Evolutionary conservation across 2,329 filamentous ascomycete genomes (phyloP), one percentile per base, ranked within the genome.

Genomic region (Pochonia chlamydosporia): DNA sequence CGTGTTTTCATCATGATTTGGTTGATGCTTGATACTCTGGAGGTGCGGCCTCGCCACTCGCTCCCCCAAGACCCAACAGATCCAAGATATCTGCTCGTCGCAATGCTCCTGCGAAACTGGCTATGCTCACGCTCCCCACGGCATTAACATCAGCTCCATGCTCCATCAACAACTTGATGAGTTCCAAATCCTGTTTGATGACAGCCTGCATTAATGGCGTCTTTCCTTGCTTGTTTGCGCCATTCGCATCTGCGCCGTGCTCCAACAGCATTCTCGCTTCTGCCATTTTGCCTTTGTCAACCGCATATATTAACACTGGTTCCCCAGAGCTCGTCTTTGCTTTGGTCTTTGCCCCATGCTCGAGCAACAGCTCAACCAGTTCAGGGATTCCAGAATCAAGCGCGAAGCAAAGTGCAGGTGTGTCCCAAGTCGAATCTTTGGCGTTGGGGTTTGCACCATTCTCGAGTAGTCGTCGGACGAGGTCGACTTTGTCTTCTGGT

Each of bases 161-260:
- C 1, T 55, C 49, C 10, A 48, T 54, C 3, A 69, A 51, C 37
- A 66, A 10, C 48, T 49, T 50, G 21, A 67, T 53, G 50, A 66
- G 30, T 10, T 59, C 55, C 0, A 55, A 10, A 24, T 67, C 54
- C 9, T 59, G 56, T 25, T 50, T 58, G 28, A 55, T 44, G 14
- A 66, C 48, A 5, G 64, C 64, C 43, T 63, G 58, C 52, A 65
- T 53, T 41, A 68, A 46, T 6, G 65, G 64, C 13, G 61, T 62
- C 35, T 35, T 18, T 49, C 65, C 62, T 5, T 52, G 44, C 2
- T 52, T 51, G 14, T 69, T 67, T 0, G 59, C 49, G 31, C 68
- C 58, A 1, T n/a, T n/a, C n/a, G n/a, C n/a, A n/a, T n/a, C n/a
- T n/a, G 64, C 64, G 4, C 65, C 67, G 20, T 61, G 52, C 31